These are phyloP conservation scores for Talaromyces islandicus DNA, from an alignment of 2,329 filamentous ascomycete genomes.

Conservation along the genomic window DNA sequence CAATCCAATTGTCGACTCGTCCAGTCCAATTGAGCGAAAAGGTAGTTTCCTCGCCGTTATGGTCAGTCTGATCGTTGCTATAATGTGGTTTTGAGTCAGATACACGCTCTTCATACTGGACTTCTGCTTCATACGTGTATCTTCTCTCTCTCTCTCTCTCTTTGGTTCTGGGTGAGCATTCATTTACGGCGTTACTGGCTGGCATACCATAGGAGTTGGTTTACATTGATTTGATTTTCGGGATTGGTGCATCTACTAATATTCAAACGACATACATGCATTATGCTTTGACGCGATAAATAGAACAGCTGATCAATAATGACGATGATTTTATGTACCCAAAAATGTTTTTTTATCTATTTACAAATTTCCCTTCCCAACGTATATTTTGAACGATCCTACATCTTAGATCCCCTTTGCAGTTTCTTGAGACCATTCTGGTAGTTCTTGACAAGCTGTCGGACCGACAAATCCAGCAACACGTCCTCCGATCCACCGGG, in stretches of 20 bases:
- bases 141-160: background rate
- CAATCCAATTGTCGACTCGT: slow-evolving; percentile 1
- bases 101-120: background rate
- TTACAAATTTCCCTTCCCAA: background rate
- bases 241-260: background rate
- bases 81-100: slow-evolving; percentile 8
- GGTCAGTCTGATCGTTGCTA: slow-evolving; percentile 9
- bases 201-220: background rate
- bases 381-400: background rate
- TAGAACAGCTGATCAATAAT: background rate
- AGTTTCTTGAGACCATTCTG: slow-evolving; percentile 27
- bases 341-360: no score
- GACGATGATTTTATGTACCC: background rate
- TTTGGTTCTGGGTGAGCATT: background rate
- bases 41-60: slow-evolving; percentile 11
- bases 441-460: slow-evolving; percentile 67
- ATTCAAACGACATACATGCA: background rate
- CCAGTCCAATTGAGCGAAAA: slow-evolving; percentile 5
- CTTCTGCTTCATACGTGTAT: background rate
- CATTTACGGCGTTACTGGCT: background rate
- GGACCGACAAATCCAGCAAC: slow-evolving; percentile 61
- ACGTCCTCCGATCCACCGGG: slow-evolving; percentile 69
- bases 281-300: background rate
- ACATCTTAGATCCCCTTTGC: slow-evolving; percentile 15
- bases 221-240: background rate